Conservation (phyloP, 2,329 filamentous ascomycete species). For the Monilinia laxa region DNA sequence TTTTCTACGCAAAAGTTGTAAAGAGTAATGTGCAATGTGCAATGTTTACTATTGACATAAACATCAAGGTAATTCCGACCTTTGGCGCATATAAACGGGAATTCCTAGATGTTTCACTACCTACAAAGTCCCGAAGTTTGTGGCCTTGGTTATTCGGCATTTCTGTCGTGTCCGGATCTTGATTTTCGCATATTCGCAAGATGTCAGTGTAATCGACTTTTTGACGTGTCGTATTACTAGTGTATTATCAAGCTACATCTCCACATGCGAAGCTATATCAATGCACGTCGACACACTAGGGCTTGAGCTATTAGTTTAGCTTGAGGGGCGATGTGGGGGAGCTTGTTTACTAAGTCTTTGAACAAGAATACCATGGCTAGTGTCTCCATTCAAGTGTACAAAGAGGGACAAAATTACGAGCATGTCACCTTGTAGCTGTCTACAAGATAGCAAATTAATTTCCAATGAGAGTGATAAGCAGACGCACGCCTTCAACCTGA, state of each 20-base stretch:
- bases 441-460: constrained; percentile 12
- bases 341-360: constrained; percentile 16
- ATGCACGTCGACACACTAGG: constrained; percentile 1
- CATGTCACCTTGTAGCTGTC: constrained; percentile 10
- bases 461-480: constrained; percentile 14
- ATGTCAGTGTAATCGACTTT: constrained; percentile 9
- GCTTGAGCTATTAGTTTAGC: constrained; percentile 1
- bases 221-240: constrained; percentile 13
- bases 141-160: constrained; percentile 4
- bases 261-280: not conserved
- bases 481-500: constrained; percentile 1
- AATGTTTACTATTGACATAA: not conserved
- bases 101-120: not conserved
- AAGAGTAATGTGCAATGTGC: constrained; percentile 1
- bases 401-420: not conserved
- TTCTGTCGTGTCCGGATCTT: constrained; percentile 5
- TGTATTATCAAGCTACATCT: not conserved
- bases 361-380: not conserved
- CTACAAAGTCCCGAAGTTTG: constrained; percentile 1
- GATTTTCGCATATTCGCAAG: constrained; percentile 14
- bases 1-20: not conserved
- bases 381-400: not conserved
- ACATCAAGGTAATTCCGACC: not conserved
- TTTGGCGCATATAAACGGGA: not conserved
- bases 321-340: constrained; percentile 10